phyloP scores from a whole-genome alignment of 164 flowering plant species.

The Santalum album region DNA sequence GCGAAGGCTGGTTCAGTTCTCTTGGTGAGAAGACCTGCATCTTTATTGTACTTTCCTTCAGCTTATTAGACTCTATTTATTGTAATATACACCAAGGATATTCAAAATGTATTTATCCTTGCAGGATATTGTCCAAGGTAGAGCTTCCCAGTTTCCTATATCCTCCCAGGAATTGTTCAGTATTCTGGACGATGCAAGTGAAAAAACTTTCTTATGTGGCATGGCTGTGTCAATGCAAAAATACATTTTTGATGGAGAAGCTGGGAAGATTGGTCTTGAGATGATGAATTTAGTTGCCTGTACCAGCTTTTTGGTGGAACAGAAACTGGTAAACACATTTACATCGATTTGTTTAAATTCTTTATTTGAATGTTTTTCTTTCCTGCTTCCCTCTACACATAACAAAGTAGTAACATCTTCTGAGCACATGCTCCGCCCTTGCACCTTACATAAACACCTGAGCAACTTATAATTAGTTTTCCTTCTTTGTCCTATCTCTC shows the following conservation, averaged over 20 bases:
- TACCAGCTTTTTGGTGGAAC: slow-evolving; percentile 76
- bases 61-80: too few relatives aligned
- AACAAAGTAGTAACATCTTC: too few relatives aligned
- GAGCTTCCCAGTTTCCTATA: slow-evolving; percentile 54
- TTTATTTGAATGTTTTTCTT: too few relatives aligned
- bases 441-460: too few relatives aligned
- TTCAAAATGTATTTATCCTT: slow-evolving; percentile 8
- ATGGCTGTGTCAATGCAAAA: slow-evolving; percentile 62
- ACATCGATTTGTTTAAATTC: too few relatives aligned
- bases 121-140: slow-evolving; percentile 71
- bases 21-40: slow-evolving; percentile 33
- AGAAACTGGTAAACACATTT: slow-evolving; percentile 62
- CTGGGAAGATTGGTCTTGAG: slow-evolving; percentile 69
- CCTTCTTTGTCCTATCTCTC: too few relatives aligned
- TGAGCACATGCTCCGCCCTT: too few relatives aligned
- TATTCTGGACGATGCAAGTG: slow-evolving; percentile 88
- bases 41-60: background rate
- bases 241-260: slow-evolving; percentile 77
- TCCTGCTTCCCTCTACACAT: too few relatives aligned
- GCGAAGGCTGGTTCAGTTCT: slow-evolving; percentile 68
- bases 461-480: too few relatives aligned
- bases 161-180: slow-evolving; percentile 57
- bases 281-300: slow-evolving; percentile 71
- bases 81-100: background rate
- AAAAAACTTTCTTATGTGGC: slow-evolving; percentile 72